Percentiles rank a stretch among this genome's conserved stretches.
These are phyloP conservation scores for Moesziomyces antarcticus DNA, from an alignment of 1,284 basidiomycete genomes.

Conservation along the genomic window DNA sequence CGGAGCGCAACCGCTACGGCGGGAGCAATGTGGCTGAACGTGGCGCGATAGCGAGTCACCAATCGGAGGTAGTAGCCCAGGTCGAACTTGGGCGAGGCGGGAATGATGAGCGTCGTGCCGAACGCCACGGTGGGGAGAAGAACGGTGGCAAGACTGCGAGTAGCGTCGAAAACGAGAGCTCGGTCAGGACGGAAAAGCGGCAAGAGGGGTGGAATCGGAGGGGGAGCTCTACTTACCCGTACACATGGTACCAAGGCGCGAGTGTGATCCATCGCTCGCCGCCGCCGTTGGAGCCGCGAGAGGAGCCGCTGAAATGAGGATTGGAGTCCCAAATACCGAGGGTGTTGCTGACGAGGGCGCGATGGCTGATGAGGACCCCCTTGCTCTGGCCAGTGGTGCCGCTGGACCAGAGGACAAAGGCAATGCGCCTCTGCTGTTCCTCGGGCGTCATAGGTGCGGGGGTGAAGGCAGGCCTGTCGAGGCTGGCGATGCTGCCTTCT, in stretches of 20 bases:
- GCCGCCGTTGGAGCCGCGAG: conserved; percentile 28
- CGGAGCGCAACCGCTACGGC: conserved; percentile 68
- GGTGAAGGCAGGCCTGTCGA: conserved; percentile 27
- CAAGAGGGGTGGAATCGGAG: conserved; percentile 1
- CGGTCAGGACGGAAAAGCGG: neutral
- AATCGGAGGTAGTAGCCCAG: conserved; percentile 66
- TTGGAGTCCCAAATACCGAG: conserved; percentile 59
- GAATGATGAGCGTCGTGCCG: conserved; percentile 67
- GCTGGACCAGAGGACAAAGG: conserved; percentile 67
- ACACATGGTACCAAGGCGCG: conserved; percentile 68
- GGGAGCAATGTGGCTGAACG: conserved; percentile 69
- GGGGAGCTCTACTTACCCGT: conserved; percentile 33
- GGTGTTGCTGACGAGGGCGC: conserved; percentile 60
- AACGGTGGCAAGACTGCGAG: conserved; percentile 57
- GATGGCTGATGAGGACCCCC: conserved; percentile 68
- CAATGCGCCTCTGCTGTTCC: conserved; percentile 50
- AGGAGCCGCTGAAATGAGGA: conserved; percentile 35
- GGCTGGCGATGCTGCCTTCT: conserved; percentile 36
- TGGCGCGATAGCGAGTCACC: conserved; percentile 64
- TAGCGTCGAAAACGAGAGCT: neutral
- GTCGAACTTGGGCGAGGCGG: conserved; percentile 63
- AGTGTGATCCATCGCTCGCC: conserved; percentile 66
- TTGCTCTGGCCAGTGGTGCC: conserved; percentile 69
- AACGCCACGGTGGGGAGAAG: conserved; percentile 61
- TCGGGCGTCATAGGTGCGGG: conserved; percentile 33